Conservation (phyloP, 352 stramenopile genomes). For the Globisporangium megalacanthum region DNA sequence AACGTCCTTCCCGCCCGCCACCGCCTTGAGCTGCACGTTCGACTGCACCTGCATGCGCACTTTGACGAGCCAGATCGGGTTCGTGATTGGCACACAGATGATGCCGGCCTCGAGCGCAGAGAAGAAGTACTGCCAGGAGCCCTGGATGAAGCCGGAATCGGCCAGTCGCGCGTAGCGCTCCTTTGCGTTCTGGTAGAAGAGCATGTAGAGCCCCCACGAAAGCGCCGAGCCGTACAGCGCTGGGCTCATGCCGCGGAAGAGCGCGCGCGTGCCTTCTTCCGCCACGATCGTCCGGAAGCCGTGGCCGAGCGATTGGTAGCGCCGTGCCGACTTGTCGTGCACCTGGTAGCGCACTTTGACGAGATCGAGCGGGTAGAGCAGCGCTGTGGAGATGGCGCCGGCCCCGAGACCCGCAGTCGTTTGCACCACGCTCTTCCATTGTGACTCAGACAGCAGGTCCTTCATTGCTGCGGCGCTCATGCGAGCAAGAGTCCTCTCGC, state of each 20-base stretch:
- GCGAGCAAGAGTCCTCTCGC: not conserved
- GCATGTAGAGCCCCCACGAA: constrained; percentile 98
- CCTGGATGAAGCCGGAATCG: constrained; percentile 62
- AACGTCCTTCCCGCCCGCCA: constrained; percentile 39
- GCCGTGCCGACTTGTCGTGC: constrained; percentile 75
- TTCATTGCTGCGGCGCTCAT: constrained; percentile 20
- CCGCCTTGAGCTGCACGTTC: constrained; percentile 35
- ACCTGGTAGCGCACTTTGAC: constrained; percentile 98
- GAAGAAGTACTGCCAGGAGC: constrained; percentile 81
- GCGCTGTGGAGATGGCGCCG: constrained; percentile 69
- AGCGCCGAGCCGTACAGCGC: constrained; percentile 94
- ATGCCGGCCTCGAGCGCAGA: constrained; percentile 70
- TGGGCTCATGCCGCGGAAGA: constrained; percentile 94
- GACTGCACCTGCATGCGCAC: constrained; percentile 93
- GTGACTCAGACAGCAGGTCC: constrained; percentile 47
- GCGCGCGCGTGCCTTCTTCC: constrained; percentile 82
- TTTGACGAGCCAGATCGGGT: constrained; percentile 99
- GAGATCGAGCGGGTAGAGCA: constrained; percentile 96
- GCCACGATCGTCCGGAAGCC: constrained; percentile 69
- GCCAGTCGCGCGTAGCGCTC: constrained; percentile 65
- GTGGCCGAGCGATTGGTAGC: constrained; percentile 66
- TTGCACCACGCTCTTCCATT: constrained; percentile 67
- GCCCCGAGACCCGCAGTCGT: constrained; percentile 64
- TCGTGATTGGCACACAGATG: constrained; percentile 95
- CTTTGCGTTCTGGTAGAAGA: constrained; percentile 97